Base-by-base conservation (phyloP, 352 stramenopile genomes). In the Pythium phragmiticola region DNA sequence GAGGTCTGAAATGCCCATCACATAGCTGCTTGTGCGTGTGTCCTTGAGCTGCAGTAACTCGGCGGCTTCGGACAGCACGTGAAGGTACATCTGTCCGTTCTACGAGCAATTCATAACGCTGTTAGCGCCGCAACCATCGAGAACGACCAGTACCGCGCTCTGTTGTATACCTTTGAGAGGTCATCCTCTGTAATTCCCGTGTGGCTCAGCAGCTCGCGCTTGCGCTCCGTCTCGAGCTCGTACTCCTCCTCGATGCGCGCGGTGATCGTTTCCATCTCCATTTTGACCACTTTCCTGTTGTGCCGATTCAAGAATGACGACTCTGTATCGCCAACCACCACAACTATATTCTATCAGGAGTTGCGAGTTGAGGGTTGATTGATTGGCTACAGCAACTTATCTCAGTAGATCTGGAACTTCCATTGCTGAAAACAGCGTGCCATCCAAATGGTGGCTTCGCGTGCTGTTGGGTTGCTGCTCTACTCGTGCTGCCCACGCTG, bases 81-180 rank as follows among this genome's bases (percentile, higher is more conserved):
- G 72, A 16, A 84, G 65, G 46, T 80, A 74, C 62, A 82, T 61
- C 56, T 80, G 74, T 0, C 72, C 76, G 59, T 80, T 78, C 76
- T 84, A 33, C 2, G 26, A 30, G 26, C 26, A 30, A 5, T 30
- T 13, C 41, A n/a, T 34, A 56, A 6, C 39, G 8, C 13, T 46
- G 39, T 46, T 21, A 46, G 39, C 13, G 39, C 39, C 39, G 16
- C 17, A 17, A 46, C 17, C 5, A 46, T 19, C 9, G 14, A 46
- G 13, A 30, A 46, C 51, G 33, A 37, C 30, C 13, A 8, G 17
- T 8, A 8, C 17, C 14, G 42, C 56, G 30, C 42, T 3, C 33
- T 28, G 30, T 16, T 3, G 34, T 34, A 45, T 4, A 82, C 76
- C 63, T 80, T 80, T 16, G 76, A 84, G 7, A 84, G 60, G 16